phyloP scores from a whole-genome alignment of 2,329 filamentous ascomycete genomes.

The Tolypocladium inflatum region DNA sequence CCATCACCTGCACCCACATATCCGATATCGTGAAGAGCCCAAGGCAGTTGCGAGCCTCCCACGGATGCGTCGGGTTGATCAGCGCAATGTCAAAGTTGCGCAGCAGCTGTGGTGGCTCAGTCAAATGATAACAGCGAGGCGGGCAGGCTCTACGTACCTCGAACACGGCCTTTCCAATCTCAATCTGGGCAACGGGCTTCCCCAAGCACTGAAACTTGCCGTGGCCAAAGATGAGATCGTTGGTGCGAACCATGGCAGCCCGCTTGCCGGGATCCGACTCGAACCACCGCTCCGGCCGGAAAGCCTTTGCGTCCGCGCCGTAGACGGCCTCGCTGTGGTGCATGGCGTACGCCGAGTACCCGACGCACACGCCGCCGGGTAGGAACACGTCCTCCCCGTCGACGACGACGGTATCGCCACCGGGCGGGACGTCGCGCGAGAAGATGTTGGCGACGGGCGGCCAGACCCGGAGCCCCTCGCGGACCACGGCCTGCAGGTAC shows the following conservation, averaged over 20 bases:
- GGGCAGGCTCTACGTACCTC: slow-evolving; percentile 22
- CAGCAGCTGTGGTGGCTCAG: slow-evolving; percentile 11
- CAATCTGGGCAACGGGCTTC: slow-evolving; percentile 25
- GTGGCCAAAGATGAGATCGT: slow-evolving; percentile 26
- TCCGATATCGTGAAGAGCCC: slow-evolving; percentile 20
- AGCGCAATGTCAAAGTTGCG: slow-evolving; percentile 19
- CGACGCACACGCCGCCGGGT: slow-evolving; percentile 17
- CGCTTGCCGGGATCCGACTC: slow-evolving; percentile 16
- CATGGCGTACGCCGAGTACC: slow-evolving; percentile 18
- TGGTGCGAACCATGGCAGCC: slow-evolving; percentile 19
- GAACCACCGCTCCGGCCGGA: slow-evolving; percentile 25
- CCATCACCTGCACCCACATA: slow-evolving; percentile 22
- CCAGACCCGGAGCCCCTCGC: slow-evolving; percentile 36
- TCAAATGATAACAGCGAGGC: background rate
- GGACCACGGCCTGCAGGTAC: slow-evolving; percentile 40
- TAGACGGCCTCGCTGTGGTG: slow-evolving; percentile 18
- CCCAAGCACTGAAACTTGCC: slow-evolving; percentile 29
- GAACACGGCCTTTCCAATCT: slow-evolving; percentile 26
- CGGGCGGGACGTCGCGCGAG: slow-evolving; percentile 17
- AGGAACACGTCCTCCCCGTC: slow-evolving; percentile 28
- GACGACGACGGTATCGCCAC: slow-evolving; percentile 18
- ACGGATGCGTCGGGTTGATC: slow-evolving; percentile 15
- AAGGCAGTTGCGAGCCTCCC: slow-evolving; percentile 14
- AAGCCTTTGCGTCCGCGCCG: slow-evolving; percentile 19
- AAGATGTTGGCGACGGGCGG: slow-evolving; percentile 31